phyloP scores from a whole-genome alignment of 176 grass and related monocot species.

The Coix lacrymajobi region DNA sequence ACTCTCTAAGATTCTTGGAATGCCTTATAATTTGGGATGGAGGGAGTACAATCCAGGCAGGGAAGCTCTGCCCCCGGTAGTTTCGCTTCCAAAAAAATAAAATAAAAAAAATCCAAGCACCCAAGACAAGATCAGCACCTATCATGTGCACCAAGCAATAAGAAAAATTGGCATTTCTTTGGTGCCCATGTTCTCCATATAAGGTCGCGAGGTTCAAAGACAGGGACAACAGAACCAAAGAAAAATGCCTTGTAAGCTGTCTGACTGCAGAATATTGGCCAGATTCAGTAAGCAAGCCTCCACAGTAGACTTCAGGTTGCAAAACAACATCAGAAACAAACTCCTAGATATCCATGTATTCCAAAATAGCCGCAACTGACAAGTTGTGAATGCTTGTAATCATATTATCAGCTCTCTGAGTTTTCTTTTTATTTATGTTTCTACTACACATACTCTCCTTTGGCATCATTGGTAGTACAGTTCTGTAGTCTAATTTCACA shows the following conservation, averaged over 20 bases:
- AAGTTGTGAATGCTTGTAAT: neutral
- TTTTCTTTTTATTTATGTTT: neutral
- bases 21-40: too few relatives aligned
- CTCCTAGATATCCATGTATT: neutral
- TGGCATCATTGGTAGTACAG: neutral
- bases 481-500: neutral
- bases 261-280: neutral
- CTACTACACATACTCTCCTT: neutral
- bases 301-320: neutral
- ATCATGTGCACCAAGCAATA: neutral
- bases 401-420: neutral
- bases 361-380: neutral
- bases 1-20: too few relatives aligned
- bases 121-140: too few relatives aligned
- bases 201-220: neutral
- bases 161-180: neutral
- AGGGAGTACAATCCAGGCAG: too few relatives aligned
- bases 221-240: neutral
- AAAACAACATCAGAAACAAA: neutral
- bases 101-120: too few relatives aligned
- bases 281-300: neutral
- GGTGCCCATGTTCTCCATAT: neutral
- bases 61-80: too few relatives aligned
- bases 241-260: neutral
- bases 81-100: too few relatives aligned